These are phyloP conservation scores for Fusarium poae DNA, from an alignment of 2,329 filamentous ascomycete genomes.

Conservation along the genomic window DNA sequence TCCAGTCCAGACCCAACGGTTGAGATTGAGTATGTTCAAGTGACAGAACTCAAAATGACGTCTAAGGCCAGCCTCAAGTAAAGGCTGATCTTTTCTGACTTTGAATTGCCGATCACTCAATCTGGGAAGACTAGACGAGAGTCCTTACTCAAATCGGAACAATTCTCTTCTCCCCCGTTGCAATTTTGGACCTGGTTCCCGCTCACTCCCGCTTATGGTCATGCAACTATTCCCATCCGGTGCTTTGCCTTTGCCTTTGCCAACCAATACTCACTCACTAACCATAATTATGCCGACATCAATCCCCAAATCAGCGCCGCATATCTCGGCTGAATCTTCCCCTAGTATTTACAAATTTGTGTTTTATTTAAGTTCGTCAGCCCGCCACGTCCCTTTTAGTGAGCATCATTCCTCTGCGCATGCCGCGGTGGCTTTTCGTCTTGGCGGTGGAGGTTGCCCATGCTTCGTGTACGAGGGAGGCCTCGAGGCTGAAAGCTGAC, in stretches of 20 bases:
- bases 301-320: slow-evolving; percentile 5
- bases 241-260: slow-evolving; percentile 3
- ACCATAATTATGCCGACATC: slow-evolving; percentile 14
- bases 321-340: neutral
- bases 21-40: slow-evolving; percentile 20
- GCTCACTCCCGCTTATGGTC: slow-evolving; percentile 27
- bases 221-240: slow-evolving; percentile 30
- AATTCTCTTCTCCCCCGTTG: slow-evolving; percentile 4
- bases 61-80: neutral
- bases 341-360: neutral
- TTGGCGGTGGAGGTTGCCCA: neutral
- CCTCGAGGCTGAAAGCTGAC: neutral
- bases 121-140: neutral
- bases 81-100: neutral
- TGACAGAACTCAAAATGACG: slow-evolving; percentile 16
- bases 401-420: neutral
- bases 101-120: slow-evolving; percentile 1
- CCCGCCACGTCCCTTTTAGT: slow-evolving; percentile 8
- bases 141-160: slow-evolving; percentile 31
- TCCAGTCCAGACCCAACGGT: slow-evolving; percentile 12
- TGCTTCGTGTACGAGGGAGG: neutral
- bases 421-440: neutral
- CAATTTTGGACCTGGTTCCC: slow-evolving; percentile 34
- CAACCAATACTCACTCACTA: slow-evolving; percentile 10
- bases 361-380: neutral